Evolutionary conservation across 306 rosid species (phyloP), one percentile per base, ranked within the genome.

Genomic region (Coriaria nepalensis): DNA sequence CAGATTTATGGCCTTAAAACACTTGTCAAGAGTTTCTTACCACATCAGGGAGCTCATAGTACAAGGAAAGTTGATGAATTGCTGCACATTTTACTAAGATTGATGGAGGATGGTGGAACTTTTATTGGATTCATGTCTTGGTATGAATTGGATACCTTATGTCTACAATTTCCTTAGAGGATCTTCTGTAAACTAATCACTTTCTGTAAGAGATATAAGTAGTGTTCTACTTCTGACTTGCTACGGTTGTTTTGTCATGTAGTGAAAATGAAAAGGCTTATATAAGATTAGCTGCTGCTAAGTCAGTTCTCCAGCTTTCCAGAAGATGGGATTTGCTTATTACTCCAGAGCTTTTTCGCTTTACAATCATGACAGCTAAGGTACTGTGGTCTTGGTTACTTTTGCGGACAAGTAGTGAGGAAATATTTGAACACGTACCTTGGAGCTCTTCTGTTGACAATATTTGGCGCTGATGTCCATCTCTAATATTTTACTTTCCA

Each of bases 1-100:
- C 85, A 90, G 97, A 84, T 81, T 62, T 84, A 62, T 73, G 95
- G 79, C 62, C 72, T 90, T 66, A 81, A 84, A 84, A 53, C 94
- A 47, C 74, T 90, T 44, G 82, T 81, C 47, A 84, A 78, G 80
- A 77, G 86, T 64, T 77, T 59, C 70, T 72, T 90, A 67, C 87
- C 86, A 10, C 77, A 70, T 60, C 73, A 41, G 49, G 82, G 76
- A 56, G 72, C 56, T 62, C 68, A 54, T 36, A 69, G 49, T 44
- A 34, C 52, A 34, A 37, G 54, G 67, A 41, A 71, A 46, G 59
- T 84, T 66, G 56, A 42, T 52, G 73, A 64, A 55, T 68, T 90
- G 56, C 71, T 82, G 74, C 73, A 67, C 42, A 52, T 70, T 64
- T 61, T 81, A 58, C 62, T 68, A 57, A 56, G 45, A 69, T 68